phyloP scores from a whole-genome alignment of 2,329 filamentous ascomycete genomes.

The Tolypocladium amazonense region DNA sequence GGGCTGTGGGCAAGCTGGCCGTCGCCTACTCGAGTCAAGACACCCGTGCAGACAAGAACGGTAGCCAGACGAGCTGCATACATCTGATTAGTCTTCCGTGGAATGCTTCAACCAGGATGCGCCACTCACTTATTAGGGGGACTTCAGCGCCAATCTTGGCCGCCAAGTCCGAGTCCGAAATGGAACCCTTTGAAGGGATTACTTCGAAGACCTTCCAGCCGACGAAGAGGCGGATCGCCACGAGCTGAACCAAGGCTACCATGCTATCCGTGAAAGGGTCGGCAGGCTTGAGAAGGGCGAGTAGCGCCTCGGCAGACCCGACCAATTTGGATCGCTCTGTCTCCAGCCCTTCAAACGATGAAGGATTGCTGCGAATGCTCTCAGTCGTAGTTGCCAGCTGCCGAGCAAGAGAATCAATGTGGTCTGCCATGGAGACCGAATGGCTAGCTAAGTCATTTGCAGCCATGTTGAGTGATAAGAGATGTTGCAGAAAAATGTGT shows the following conservation, averaged over 20 bases:
- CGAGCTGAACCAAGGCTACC: not conserved
- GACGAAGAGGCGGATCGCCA: conserved; percentile 15
- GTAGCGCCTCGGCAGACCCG: not conserved
- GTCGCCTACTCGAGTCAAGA: conserved; percentile 1
- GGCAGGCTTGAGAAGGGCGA: not conserved
- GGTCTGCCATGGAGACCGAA: not conserved
- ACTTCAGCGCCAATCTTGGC: conserved; percentile 14
- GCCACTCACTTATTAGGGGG: not conserved
- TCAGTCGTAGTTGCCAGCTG: not conserved
- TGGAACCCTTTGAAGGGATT: conserved; percentile 15
- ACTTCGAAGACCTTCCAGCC: conserved; percentile 20
- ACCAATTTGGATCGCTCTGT: not conserved
- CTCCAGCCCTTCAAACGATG: not conserved
- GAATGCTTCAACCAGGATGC: not conserved
- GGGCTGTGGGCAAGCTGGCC: not conserved
- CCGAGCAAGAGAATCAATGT: not conserved
- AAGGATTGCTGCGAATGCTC: not conserved
- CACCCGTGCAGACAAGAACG: conserved; percentile 2
- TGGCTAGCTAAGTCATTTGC: not conserved
- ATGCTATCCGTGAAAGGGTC: conserved; percentile 5
- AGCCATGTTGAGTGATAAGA: not conserved
- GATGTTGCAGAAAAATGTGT: not conserved
- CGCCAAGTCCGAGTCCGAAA: conserved; percentile 18
- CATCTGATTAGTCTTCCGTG: not conserved
- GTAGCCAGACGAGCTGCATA: conserved; percentile 1